Base-by-base conservation (phyloP, 1,139 yeast genomes). In the Lodderomyces pseudojiufengensis region DNA sequence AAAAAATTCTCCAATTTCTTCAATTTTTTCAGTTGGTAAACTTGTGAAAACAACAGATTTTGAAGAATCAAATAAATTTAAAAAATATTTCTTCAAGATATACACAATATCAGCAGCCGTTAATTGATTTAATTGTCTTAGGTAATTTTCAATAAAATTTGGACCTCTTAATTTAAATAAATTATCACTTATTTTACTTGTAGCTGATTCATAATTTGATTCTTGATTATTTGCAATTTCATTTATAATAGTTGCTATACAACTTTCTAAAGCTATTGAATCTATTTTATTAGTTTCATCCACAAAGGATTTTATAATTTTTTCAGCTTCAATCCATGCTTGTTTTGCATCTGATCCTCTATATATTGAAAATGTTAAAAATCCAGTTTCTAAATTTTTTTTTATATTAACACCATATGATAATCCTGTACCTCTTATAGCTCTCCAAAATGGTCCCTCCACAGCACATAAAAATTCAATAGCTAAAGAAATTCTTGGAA, bases 381-480 rank as follows among this genome's bases (percentile, higher is more conserved):
- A 75, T 2, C 95, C 95, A 24, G 77, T 65, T 47, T 88, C 96
- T 12, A 77, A 54, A 46, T 73, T 72, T 36, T 78, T 67, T 22
- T 69, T 56, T 44, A 87, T 69, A 38, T 65, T 70, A 1, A 92
- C 94, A 23, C 97, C 97, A 57, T 94, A 94, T 0, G 97, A 97
- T 37, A 87, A 68, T 2, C 99, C 99, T 1, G 90, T 76, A 27
- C 99, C 99, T 60, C 99, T 77, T 27, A 94, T 85, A 34, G 94
- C 95, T 52, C 88, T 76, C 97, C 98, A 92, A 47, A 92, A 82
- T 26, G 98, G 97, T 1, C 99, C 99, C 59, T 94, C 99, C 16
- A 87, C 87, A 21, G 90, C 84, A 47, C 82, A 83, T 42, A 94
- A 66, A 51, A 81, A 84, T 40, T 84, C 90, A 9, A 84, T 72